Evolutionary conservation across 2,329 filamentous ascomycete genomes (phyloP).

Genomic region (Alternaria gaisen): DNA sequence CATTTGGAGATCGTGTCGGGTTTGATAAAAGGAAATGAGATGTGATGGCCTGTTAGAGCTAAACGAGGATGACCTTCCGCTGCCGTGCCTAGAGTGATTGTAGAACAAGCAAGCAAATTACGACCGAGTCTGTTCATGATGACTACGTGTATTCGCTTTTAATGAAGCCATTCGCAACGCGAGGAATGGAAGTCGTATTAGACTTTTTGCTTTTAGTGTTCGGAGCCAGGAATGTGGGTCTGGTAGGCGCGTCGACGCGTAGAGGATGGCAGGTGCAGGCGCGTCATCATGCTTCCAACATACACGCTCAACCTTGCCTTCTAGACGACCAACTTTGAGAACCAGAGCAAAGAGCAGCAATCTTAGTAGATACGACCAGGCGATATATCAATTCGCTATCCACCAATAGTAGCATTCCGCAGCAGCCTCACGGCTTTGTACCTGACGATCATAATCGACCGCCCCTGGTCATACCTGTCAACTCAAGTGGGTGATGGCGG

Average conservation of each 20-base stretch:
- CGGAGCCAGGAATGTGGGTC: neutral
- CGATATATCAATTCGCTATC: neutral
- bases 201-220: neutral
- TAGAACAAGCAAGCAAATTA: neutral
- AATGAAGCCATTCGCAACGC: neutral
- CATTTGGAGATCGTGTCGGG: neutral
- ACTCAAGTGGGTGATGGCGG: slow-evolving; percentile 8
- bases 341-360: neutral
- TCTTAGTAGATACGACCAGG: neutral
- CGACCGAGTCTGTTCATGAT: neutral
- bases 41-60: neutral
- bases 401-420: neutral
- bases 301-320: neutral
- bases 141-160: neutral
- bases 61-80: neutral
- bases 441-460: slow-evolving; percentile 30
- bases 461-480: slow-evolving; percentile 26
- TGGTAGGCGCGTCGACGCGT: neutral
- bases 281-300: neutral
- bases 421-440: slow-evolving; percentile 13
- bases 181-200: neutral
- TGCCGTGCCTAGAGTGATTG: neutral
- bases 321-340: neutral
- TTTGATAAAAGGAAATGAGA: neutral
- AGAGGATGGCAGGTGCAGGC: neutral